Conservation (phyloP, 148 eudicot genomes). For the Heliosperma pusillum region DNA sequence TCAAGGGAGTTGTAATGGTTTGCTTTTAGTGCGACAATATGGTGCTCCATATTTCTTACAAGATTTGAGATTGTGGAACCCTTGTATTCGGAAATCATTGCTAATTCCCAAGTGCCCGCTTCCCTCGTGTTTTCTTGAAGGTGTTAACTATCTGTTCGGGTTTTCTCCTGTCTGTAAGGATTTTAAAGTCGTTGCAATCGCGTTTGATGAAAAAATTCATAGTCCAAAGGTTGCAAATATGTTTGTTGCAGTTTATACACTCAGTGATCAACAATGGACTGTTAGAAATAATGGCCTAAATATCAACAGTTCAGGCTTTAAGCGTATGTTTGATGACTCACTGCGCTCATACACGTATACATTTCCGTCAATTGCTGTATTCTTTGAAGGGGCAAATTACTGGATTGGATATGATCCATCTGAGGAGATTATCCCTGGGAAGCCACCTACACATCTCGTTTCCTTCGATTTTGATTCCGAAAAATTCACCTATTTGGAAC, state of each 20-base stretch:
- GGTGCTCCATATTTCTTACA: too few relatives aligned
- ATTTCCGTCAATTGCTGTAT: neutral
- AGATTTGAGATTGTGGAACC: constrained; percentile 8
- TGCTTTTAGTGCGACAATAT: neutral
- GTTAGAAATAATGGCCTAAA: neutral
- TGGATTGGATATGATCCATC: neutral
- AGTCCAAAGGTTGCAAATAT: neutral
- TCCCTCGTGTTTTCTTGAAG: neutral
- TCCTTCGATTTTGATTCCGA: too few relatives aligned
- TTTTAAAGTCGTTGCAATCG: neutral
- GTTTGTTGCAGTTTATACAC: neutral
- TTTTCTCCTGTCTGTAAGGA: constrained; percentile 3
- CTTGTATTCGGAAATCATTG: neutral
- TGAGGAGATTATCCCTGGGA: neutral
- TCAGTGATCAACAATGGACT: neutral
- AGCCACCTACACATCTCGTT: too few relatives aligned
- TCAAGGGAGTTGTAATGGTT: constrained; percentile 9
- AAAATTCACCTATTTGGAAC: too few relatives aligned
- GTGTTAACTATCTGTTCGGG: neutral
- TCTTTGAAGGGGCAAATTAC: neutral
- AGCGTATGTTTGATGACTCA: too few relatives aligned
- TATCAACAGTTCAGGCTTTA: too few relatives aligned
- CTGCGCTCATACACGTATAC: too few relatives aligned
- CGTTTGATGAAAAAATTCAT: neutral
- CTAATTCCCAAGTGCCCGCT: neutral